Evolutionary conservation across 768 basidiomycete genomes (phyloP).

Genomic region (Rhodocollybia butyracea): DNA sequence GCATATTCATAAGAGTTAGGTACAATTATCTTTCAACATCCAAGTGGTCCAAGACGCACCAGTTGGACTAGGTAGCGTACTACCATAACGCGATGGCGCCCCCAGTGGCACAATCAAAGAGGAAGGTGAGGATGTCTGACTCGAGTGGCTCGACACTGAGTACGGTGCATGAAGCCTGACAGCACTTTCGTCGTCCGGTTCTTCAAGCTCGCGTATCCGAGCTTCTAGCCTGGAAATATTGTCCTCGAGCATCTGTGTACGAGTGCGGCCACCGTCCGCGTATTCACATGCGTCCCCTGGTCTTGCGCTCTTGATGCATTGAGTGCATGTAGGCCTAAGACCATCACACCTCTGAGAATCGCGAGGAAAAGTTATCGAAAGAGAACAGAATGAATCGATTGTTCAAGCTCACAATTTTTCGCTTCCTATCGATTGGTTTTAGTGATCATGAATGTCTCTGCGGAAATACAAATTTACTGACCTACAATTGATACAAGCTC

Average conservation of each 20-base stretch:
- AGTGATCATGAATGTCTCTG: not conserved
- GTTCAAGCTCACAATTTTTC: constrained; percentile 5
- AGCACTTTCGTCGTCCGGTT: constrained; percentile 21
- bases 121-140: constrained; percentile 6
- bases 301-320: constrained; percentile 34
- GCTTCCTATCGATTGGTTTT: not conserved
- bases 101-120: not conserved
- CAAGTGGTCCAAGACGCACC: not conserved
- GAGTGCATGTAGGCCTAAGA: constrained; percentile 33
- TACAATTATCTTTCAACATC: no score
- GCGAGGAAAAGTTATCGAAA: not conserved
- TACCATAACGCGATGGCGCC: not conserved
- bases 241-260: constrained; percentile 38
- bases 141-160: not conserved
- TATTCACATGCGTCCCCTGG: constrained; percentile 41
- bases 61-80: not conserved
- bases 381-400: not conserved
- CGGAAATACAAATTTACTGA: not conserved
- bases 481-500: constrained; percentile 10
- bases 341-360: constrained; percentile 40
- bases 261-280: constrained; percentile 34
- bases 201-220: constrained; percentile 35
- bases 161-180: constrained; percentile 18
- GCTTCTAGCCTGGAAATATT: constrained; percentile 34
- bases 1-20: not conserved